Percentiles rank a stretch among this genome's conserved stretches.
phyloP scores from a whole-genome alignment of 75 land plant genomes.

The Sequoiadendron giganteum region DNA sequence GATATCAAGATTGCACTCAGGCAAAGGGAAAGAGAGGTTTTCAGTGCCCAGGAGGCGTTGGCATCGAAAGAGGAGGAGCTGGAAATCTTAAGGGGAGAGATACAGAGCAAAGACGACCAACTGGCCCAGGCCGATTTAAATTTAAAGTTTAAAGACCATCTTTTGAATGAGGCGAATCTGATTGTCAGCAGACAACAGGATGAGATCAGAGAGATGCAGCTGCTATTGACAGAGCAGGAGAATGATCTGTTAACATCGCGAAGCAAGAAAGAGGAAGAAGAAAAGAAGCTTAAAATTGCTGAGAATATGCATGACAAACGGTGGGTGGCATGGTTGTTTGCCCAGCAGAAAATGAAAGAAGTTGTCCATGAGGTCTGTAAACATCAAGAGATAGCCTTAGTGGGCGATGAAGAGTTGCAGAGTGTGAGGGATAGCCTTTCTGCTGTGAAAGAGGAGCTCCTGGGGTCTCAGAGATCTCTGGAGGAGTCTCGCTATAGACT shows the following conservation, averaged over 20 bases:
- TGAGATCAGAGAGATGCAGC: conserved; percentile 22
- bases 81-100: conserved; percentile 4
- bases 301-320: conserved; percentile 31
- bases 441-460: conserved; percentile 32
- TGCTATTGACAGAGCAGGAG: conserved; percentile 22
- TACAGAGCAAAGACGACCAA: conserved; percentile 24
- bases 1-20: not conserved
- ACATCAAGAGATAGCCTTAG: conserved; percentile 9
- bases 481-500: conserved; percentile 11
- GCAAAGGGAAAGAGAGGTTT: conserved; percentile 12
- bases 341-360: conserved; percentile 24
- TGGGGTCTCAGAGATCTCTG: conserved; percentile 20
- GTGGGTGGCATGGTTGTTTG: conserved; percentile 27
- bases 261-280: conserved; percentile 18
- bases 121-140: conserved; percentile 13
- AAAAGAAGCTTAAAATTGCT: conserved; percentile 21
- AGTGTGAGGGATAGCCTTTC: conserved; percentile 17
- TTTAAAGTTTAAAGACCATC: conserved; percentile 14
- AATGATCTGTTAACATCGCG: conserved; percentile 15
- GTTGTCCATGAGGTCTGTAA: conserved; percentile 24
- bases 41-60: not conserved
- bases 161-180: conserved; percentile 25
- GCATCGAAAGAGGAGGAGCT: conserved; percentile 8
- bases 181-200: conserved; percentile 23
- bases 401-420: conserved; percentile 19